phyloP scores from a whole-genome alignment of 768 basidiomycete genomes.

The Hemileccinum impolitum region DNA sequence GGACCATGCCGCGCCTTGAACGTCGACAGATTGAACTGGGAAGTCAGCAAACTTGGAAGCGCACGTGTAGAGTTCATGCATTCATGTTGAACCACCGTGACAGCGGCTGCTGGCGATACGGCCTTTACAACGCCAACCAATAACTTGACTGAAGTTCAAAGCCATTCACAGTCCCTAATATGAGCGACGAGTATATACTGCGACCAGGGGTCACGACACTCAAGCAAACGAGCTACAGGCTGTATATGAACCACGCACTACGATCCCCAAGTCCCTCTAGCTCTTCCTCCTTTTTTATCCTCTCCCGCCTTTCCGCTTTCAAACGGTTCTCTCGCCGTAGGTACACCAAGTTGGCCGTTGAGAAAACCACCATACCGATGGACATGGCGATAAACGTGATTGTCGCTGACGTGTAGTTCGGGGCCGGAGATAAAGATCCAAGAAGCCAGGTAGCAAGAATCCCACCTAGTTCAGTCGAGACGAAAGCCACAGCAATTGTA shows the following conservation, averaged over 20 bases:
- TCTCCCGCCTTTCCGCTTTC: conserved; percentile 39
- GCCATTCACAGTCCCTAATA: too few relatives aligned
- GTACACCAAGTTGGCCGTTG: conserved; percentile 38
- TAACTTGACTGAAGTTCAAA: too few relatives aligned
- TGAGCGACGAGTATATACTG: too few relatives aligned
- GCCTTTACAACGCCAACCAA: too few relatives aligned
- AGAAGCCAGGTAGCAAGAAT: conserved; percentile 62
- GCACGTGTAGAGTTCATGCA: too few relatives aligned
- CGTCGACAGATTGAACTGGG: too few relatives aligned
- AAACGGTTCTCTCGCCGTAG: conserved; percentile 42
- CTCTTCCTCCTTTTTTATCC: conserved; percentile 36
- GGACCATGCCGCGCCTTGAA: too few relatives aligned
- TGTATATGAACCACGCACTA: conserved; percentile 59
- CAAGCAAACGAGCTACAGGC: conserved; percentile 26
- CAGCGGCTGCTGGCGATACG: too few relatives aligned
- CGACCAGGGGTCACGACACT: too few relatives aligned
- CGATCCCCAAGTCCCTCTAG: conserved; percentile 43
- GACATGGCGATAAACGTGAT: conserved; percentile 36
- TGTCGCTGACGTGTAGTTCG: conserved; percentile 48
- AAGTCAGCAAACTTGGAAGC: too few relatives aligned
- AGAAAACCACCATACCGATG: conserved; percentile 35
- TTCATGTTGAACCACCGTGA: too few relatives aligned
- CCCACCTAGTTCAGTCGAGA: conserved; percentile 53
- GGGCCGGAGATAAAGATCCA: conserved; percentile 46
- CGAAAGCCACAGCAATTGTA: conserved; percentile 50